Percentiles rank a stretch among this genome's conserved stretches.
phyloP scores from a whole-genome alignment of 768 basidiomycete species.

The Auriscalpium microsporum region DNA sequence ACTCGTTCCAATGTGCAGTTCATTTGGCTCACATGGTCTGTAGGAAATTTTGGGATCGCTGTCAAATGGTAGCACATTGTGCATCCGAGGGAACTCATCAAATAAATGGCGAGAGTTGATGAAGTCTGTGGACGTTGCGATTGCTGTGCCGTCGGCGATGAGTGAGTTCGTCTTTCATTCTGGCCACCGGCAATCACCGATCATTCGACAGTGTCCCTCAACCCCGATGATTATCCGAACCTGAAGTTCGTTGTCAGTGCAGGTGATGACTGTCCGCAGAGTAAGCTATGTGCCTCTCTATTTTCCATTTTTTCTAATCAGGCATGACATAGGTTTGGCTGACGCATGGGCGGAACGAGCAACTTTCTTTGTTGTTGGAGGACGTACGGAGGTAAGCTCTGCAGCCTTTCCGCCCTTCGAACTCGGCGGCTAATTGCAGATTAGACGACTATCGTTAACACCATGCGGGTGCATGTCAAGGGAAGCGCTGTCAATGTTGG shows the following conservation, averaged over 20 bases:
- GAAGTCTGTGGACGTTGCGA: constrained; percentile 42
- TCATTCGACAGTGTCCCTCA: constrained; percentile 27
- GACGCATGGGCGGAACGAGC: constrained; percentile 37
- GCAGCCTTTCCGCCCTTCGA: background rate
- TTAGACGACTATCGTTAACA: constrained; percentile 51
- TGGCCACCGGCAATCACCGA: constrained; percentile 1
- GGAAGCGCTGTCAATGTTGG: constrained; percentile 40
- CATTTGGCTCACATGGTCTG: background rate
- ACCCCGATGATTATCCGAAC: constrained; percentile 45
- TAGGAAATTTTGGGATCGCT: constrained; percentile 43
- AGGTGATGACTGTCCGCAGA: constrained; percentile 49
- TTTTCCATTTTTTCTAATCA: background rate
- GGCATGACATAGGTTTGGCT: constrained; percentile 23
- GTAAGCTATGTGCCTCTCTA: constrained; percentile 19
- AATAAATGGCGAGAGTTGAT: constrained; percentile 43
- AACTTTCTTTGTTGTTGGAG: constrained; percentile 46
- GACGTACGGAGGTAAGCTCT: constrained; percentile 42
- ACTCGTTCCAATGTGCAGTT: background rate
- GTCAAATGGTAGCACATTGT: constrained; percentile 44
- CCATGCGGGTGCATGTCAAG: constrained; percentile 38
- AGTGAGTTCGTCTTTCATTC: constrained; percentile 11
- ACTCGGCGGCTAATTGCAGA: background rate
- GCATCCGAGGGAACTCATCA: constrained; percentile 41
- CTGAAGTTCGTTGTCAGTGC: constrained; percentile 46
- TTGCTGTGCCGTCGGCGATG: constrained; percentile 46